A percentile compares a stretch with the other conserved stretches of the same genome.
Conservation (phyloP, 2,329 filamentous ascomycete species). For the Claviceps africana region DNA sequence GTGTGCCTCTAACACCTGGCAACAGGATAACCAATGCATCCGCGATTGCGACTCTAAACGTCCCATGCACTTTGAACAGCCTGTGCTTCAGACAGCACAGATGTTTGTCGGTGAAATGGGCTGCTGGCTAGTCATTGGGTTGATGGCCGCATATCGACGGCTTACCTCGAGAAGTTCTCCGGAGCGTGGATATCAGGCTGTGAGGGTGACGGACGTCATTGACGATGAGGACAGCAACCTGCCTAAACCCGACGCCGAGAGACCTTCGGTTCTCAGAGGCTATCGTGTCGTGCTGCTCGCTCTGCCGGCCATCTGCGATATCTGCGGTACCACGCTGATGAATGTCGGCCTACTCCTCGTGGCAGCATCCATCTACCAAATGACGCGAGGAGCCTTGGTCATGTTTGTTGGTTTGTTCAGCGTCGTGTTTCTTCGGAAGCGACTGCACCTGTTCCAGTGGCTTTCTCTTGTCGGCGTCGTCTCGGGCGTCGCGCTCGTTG, state of each 20-base stretch:
- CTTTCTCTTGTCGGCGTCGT: slow-evolving; percentile 76
- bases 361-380: slow-evolving; percentile 93
- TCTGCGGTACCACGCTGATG: slow-evolving; percentile 91
- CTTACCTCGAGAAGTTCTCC: slow-evolving; percentile 30
- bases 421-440: slow-evolving; percentile 73
- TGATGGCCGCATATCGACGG: slow-evolving; percentile 51
- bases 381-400: slow-evolving; percentile 89
- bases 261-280: slow-evolving; percentile 52
- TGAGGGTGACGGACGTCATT: slow-evolving; percentile 33
- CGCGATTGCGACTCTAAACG: slow-evolving; percentile 66
- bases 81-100: slow-evolving; percentile 88
- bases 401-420: slow-evolving; percentile 94
- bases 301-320: slow-evolving; percentile 83
- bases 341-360: slow-evolving; percentile 90
- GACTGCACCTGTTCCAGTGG: slow-evolving; percentile 84
- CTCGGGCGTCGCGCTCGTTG: slow-evolving; percentile 74
- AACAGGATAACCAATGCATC: slow-evolving; percentile 89
- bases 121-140: slow-evolving; percentile 80
- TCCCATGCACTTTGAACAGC: slow-evolving; percentile 73
- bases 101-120: slow-evolving; percentile 98
- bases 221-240: slow-evolving; percentile 13
- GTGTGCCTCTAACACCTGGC: background rate
- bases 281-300: slow-evolving; percentile 61
- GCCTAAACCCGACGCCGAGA: slow-evolving; percentile 32
- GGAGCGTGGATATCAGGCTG: slow-evolving; percentile 50